Base-by-base conservation (phyloP, 2,329 filamentous ascomycete species). In the Fusarium sp. region DNA sequence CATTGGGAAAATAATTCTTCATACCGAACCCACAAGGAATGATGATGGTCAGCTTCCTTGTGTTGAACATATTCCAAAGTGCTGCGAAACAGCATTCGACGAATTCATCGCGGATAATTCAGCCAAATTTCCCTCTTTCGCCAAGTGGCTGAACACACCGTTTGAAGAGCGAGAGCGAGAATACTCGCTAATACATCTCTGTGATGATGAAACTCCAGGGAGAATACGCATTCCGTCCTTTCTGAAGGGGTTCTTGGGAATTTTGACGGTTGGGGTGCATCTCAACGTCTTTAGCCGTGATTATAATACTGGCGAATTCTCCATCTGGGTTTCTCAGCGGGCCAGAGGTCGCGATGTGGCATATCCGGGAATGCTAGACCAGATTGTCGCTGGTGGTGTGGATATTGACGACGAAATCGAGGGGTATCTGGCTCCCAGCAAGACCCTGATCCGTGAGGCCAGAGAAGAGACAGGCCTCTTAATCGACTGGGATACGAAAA, bases 381-480 rank as follows among this genome's bases (percentile, higher is more conserved):
- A 81, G 62, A 67, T 79, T n/a, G 77, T 79, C 14, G 79, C 79
- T 2, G 80, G 80, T 18, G 79, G 75, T 55, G 78, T 81, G 74
- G 77, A 78, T 29, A 65, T 67, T 1, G 70, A 34, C 12, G 78
- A 81, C 49, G 53, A 34, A 76, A 62, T 58, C 71, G 10, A 45
- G 3, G 66, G 65, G 12, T 42, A 37, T 22, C 32, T 75, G 11
- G 55, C 69, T 16, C 76, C 78, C 7, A 61, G 74, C 24, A 48
- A 61, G 42, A 77, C 79, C 12, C 70, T 81, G 52, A 62, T 65
- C 40, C 77, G 78, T 12, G 80, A 81, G 46, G 78, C 78, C 20
- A 55, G 60, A 55, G 79, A 81, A 49, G 80, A 81, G 59, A 78
- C 79, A 14, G 74, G 75, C 3, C 59, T 81, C 20, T 16, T 24